These are phyloP conservation scores for Colletotrichum cordylinicola DNA, from an alignment of 2,329 filamentous ascomycete genomes.

Conservation along the genomic window DNA sequence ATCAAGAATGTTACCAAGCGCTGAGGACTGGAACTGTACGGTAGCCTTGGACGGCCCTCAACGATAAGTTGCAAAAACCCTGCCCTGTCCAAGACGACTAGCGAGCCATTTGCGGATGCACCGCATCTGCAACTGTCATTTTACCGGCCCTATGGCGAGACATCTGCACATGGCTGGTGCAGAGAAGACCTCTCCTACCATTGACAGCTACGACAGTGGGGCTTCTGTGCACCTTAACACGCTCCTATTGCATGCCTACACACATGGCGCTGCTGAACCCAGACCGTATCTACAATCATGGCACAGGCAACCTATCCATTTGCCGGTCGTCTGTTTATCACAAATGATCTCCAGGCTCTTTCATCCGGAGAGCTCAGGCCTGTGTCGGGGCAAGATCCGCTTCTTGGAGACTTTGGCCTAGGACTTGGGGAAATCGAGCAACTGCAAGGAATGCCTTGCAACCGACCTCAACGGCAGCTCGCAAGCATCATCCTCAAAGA, in stretches of 20 bases:
- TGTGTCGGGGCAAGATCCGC: neutral
- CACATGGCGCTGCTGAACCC: neutral
- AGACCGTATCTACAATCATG: neutral
- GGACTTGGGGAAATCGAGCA: neutral
- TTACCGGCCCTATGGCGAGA: conserved; percentile 36
- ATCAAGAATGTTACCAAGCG: neutral
- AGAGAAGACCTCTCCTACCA: conserved; percentile 25
- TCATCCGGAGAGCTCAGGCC: neutral
- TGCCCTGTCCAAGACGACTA: neutral
- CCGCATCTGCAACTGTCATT: conserved; percentile 26
- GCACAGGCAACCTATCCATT: neutral
- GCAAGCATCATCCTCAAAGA: neutral
- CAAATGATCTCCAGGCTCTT: neutral
- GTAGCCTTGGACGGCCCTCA: neutral
- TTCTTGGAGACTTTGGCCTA: neutral
- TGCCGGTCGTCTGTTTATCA: too few species aligned
- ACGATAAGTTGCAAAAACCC: neutral
- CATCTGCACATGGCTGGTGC: conserved; percentile 35
- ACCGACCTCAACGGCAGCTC: neutral
- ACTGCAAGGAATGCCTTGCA: neutral
- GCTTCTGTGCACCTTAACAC: neutral
- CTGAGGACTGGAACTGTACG: neutral
- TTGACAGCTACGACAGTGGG: conserved; percentile 16
- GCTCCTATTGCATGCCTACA: neutral
- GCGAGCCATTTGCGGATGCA: neutral